Evolutionary conservation across 2,329 filamentous ascomycete genomes (phyloP), one percentile per base, ranked within the genome.

Genomic region (Fusarium avenaceum): DNA sequence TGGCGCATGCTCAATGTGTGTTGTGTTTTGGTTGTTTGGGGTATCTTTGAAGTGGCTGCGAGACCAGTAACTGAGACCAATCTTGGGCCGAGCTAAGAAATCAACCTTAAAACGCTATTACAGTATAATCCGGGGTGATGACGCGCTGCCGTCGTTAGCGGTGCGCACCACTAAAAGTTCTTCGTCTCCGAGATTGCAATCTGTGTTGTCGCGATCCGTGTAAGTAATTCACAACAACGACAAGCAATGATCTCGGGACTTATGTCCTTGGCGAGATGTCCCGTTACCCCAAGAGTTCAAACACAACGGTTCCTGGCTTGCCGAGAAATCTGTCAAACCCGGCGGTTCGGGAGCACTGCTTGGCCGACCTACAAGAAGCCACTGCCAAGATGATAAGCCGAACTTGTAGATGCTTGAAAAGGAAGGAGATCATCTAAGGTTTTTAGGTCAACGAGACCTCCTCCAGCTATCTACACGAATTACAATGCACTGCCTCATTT

Each of bases 21-120:
- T 26, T 19, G 50, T 38, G 35, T 42, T 33, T 28, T 20, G 24
- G 24, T 40, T 33, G 48, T 40, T 44, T 56, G 42, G 50, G 20
- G 46, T 15, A n/a, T 10, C 17, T n/a, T 9, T 38, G 17, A 46
- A 26, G 54, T 65, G 65, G 64, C 59, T 17, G 33, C 17, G 33
- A 35, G 33, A 35, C 33, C 17, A 30, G 13, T 30, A 51, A 10
- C 26, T 26, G 15, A 3, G 26, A 20, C 48, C 62, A 54, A 50
- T 66, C 51, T 33, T 33, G 14, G 33, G 32, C 5, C 26, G n/a
- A 39, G 46, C 60, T 57, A 69, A 30, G 11, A 17, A 11, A 43
- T 26, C 60, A 71, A 70, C 46, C 68, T 71, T 70, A 71, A 69
- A 69, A 53, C 22, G 46, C 42, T 55, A 65, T 65, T 60, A 52